Conservation (phyloP, 2,329 filamentous ascomycete genomes). For the Arachnopeziza araneosa region DNA sequence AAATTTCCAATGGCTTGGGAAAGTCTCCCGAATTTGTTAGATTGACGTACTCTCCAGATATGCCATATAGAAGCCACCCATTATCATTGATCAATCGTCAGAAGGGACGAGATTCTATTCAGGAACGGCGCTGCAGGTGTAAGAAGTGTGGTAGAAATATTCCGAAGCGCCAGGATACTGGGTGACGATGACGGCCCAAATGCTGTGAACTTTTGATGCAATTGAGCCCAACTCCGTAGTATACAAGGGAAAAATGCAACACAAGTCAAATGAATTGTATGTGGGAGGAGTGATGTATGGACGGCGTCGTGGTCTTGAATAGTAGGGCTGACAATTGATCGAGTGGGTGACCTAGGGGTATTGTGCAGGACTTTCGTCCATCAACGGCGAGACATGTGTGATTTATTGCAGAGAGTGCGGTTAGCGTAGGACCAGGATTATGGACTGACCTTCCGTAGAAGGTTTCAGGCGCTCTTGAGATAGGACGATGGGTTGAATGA, state of each 20-base stretch:
- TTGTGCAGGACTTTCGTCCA: conserved; percentile 37
- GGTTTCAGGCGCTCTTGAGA: conserved; percentile 30
- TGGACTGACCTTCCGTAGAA: conserved; percentile 26
- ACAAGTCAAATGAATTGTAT: conserved; percentile 25
- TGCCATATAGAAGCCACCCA: conserved; percentile 61
- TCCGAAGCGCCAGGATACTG: conserved; percentile 21
- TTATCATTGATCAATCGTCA: conserved; percentile 32
- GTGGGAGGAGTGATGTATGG: conserved; percentile 29
- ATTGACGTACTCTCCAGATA: conserved; percentile 32
- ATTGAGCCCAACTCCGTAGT: conserved; percentile 47
- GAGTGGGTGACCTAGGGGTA: conserved; percentile 30
- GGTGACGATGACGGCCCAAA: conserved; percentile 21
- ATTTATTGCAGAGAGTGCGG: conserved; percentile 49
- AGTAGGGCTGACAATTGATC: conserved; percentile 29
- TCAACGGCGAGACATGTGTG: conserved; percentile 56
- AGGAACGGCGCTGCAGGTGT: conserved; percentile 18
- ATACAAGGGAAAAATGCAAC: conserved; percentile 35
- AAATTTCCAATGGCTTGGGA: conserved; percentile 21
- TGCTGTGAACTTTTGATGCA: conserved; percentile 37
- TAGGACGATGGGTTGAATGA: conserved; percentile 34
- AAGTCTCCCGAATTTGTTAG: conserved; percentile 17
- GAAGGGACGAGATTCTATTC: conserved; percentile 12
- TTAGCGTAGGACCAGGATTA: conserved; percentile 31
- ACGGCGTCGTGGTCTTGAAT: conserved; percentile 29
- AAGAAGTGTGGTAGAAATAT: conserved; percentile 25